Base-by-base conservation (phyloP, 1,284 basidiomycete genomes). In the Exobasidium cylindrosporum region DNA sequence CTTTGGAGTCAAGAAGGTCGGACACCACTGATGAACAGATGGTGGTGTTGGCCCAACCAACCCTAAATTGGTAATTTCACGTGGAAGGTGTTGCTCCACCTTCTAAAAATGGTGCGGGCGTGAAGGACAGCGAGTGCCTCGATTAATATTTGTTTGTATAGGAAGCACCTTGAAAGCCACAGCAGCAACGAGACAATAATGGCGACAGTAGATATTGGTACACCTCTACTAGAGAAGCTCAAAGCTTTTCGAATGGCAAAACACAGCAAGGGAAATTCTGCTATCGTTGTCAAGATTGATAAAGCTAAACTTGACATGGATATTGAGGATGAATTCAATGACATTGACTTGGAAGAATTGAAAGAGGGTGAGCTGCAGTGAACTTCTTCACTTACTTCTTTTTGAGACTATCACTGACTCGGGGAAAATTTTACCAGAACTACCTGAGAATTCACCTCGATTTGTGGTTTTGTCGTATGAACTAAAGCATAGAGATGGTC, bases 391-490 rank as follows among this genome's bases (percentile, higher is more conserved):
- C 45, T 45, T 29, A 17, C 50, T 40, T 21, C 60, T 60, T 17
- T 61, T 47, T n/a, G n/a, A n/a, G n/a, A n/a, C n/a, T n/a, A n/a
- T n/a, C 47, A 49, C 57, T 47, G 21, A 5, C 49, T 3, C 58
- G 5, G 10, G 21, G 6, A 5, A 7, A 13, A 4, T 30, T 45
- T 14, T 57, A 30, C 13, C 70, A 94, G 94, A 95, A 76, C 84
- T 97, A 4, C 93, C 93, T 0, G 91, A 91, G 81, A 90, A 90
- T 80, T 86, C 89, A 4, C 93, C 93, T 10, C 86, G 93, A 70
- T 96, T 92, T 78, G 86, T 96, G 52, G 80, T 97, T 23, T 82
- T 90, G 30, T 91, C 90, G 14, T 90, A 94, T 74, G 88, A 91
- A 74, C 84, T 93, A 24, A 84, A 85, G 49, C 91, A 95, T 80